Evolutionary conservation across 2,329 filamentous ascomycete species (phyloP).

Genomic region (Lasiodiplodia citricola): DNA sequence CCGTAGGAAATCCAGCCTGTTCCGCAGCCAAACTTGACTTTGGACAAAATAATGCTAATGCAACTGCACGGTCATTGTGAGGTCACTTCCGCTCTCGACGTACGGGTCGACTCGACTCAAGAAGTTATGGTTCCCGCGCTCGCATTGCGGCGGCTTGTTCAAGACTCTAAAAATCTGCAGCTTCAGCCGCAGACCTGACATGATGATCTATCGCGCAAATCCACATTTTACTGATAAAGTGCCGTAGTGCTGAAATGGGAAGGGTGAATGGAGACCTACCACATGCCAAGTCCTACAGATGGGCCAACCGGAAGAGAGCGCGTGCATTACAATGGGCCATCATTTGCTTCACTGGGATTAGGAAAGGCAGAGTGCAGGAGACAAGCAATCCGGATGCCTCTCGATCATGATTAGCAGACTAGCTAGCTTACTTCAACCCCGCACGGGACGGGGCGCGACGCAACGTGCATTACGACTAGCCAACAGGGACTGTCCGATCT

Average conservation of each 20-base stretch:
- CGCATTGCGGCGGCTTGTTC: background rate
- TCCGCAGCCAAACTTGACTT: background rate
- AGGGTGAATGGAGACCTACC: background rate
- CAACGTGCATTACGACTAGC: background rate
- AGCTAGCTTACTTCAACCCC: background rate
- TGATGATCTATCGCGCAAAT: background rate
- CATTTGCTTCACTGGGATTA: background rate
- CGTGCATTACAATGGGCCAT: background rate
- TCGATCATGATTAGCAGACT: no score
- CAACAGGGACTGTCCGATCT: background rate
- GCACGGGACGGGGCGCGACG: background rate
- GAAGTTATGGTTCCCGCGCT: background rate
- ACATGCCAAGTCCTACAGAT: no score
- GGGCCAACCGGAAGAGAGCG: background rate
- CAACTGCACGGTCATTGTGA: background rate
- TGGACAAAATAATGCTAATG: background rate
- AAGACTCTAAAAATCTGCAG: background rate
- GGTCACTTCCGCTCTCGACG: background rate
- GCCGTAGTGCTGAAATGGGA: background rate
- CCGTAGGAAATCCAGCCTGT: no score
- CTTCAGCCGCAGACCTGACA: background rate
- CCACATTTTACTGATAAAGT: background rate
- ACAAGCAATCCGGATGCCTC: background rate
- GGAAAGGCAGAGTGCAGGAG: background rate
- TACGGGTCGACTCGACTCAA: background rate